Evolutionary conservation across 257 asterid species (phyloP).

Genomic region (Prunella vulgaris): DNA sequence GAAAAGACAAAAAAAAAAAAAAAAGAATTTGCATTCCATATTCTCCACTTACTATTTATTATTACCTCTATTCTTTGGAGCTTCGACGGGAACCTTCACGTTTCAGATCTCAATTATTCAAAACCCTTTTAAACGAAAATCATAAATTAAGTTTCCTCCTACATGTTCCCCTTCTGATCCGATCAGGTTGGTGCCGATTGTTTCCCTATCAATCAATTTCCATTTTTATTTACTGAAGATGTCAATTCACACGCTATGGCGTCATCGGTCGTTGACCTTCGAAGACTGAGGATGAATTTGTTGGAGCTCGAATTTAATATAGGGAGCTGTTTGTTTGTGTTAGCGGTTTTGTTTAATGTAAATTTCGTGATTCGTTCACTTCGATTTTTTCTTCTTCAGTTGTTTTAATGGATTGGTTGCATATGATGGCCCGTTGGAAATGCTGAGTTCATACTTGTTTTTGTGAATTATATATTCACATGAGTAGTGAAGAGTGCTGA

Average conservation of each 20-base stretch:
- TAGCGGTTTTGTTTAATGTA: neutral
- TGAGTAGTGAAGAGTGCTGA: constrained; percentile 11
- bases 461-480: neutral
- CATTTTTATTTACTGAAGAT: neutral
- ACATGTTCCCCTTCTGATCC: constrained; percentile 17
- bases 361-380: constrained; percentile 9
- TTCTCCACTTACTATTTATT: neutral
- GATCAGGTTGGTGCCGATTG: constrained; percentile 35
- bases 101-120: constrained; percentile 32
- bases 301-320: constrained; percentile 15
- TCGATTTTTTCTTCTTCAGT: neutral
- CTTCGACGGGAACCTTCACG: constrained; percentile 16
- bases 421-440: neutral
- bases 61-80: neutral
- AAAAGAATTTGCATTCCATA: neutral
- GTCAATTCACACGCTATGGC: constrained; percentile 15
- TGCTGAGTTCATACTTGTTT: neutral
- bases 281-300: constrained; percentile 25
- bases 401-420: constrained; percentile 15
- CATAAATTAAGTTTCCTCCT: constrained; percentile 18
- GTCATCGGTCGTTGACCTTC: constrained; percentile 32
- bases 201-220: constrained; percentile 12
- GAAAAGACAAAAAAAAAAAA: neutral
- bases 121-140: constrained; percentile 11
- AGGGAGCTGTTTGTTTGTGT: constrained; percentile 9